Conservation (phyloP, 352 stramenopile species). For the Pythium coloratum region DNA sequence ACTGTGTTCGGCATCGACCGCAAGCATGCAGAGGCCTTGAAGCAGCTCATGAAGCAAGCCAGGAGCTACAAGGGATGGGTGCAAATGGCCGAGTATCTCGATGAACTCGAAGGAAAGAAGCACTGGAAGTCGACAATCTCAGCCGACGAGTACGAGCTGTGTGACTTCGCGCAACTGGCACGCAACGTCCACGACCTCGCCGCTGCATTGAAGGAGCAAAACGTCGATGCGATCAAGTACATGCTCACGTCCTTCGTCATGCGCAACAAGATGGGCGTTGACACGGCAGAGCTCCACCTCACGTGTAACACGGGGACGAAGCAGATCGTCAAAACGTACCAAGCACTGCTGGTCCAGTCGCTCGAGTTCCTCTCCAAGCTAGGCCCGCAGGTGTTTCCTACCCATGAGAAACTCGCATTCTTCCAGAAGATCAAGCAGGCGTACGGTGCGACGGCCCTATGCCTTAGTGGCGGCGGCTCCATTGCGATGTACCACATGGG, state of each 20-base stretch:
- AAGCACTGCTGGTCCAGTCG: conserved; percentile 41
- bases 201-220: conserved; percentile 29
- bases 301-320: conserved; percentile 67
- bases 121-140: conserved; percentile 56
- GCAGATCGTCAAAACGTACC: conserved; percentile 53
- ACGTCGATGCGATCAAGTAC: conserved; percentile 57
- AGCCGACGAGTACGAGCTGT: conserved; percentile 50
- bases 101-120: conserved; percentile 58
- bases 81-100: conserved; percentile 62
- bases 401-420: conserved; percentile 46
- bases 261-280: conserved; percentile 63
- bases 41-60: conserved; percentile 59
- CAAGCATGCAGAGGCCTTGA: conserved; percentile 55
- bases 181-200: conserved; percentile 42
- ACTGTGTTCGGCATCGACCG: conserved; percentile 38
- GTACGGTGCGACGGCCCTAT: conserved; percentile 90
- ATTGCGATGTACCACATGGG: conserved; percentile 96
- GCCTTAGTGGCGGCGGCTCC: conserved; percentile 89
- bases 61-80: conserved; percentile 57
- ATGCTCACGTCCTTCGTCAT: conserved; percentile 61
- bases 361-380: conserved; percentile 42
- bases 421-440: conserved; percentile 71
- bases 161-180: conserved; percentile 57
- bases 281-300: conserved; percentile 53
- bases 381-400: conserved; percentile 35